Conservation (phyloP, 768 basidiomycete species). For the Suillus lakei region DNA sequence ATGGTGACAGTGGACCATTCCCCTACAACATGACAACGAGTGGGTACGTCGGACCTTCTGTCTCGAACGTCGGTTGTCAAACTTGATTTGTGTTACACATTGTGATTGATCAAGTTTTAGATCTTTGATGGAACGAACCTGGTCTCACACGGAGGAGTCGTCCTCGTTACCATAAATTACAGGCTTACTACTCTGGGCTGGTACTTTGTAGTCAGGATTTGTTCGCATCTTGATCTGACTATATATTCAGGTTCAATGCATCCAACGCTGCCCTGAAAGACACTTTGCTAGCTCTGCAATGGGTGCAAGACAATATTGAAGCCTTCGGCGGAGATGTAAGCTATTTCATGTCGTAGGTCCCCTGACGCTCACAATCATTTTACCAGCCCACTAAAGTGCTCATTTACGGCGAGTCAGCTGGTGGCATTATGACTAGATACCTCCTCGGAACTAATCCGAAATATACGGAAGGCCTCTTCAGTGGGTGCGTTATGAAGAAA, state of each 20-base stretch:
- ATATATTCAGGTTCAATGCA: constrained; percentile 19
- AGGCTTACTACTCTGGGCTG: constrained; percentile 25
- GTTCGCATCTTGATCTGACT: neutral
- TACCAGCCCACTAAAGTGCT: constrained; percentile 20
- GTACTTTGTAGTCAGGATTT: constrained; percentile 3
- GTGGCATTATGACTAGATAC: constrained; percentile 23
- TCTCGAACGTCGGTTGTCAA: constrained; percentile 15
- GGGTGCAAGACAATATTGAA: constrained; percentile 40
- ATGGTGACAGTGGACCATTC: constrained; percentile 23
- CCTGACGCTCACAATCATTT: neutral
- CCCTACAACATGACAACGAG: constrained; percentile 23
- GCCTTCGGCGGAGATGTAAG: constrained; percentile 43
- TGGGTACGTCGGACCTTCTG: constrained; percentile 25
- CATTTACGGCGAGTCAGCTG: constrained; percentile 26
- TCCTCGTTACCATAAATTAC: constrained; percentile 30
- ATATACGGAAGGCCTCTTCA: constrained; percentile 23
- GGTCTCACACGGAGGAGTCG: constrained; percentile 28
- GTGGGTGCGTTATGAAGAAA: constrained; percentile 12
- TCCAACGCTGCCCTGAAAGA: constrained; percentile 36
- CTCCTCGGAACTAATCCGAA: constrained; percentile 21
- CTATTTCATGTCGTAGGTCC: neutral
- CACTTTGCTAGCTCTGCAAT: constrained; percentile 37
- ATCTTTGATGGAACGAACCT: constrained; percentile 27
- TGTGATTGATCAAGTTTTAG: too few relatives aligned
- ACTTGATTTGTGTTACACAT: too few relatives aligned